Conservation (phyloP, 139 green algal genomes). For the Zygnema cylindricum region DNA sequence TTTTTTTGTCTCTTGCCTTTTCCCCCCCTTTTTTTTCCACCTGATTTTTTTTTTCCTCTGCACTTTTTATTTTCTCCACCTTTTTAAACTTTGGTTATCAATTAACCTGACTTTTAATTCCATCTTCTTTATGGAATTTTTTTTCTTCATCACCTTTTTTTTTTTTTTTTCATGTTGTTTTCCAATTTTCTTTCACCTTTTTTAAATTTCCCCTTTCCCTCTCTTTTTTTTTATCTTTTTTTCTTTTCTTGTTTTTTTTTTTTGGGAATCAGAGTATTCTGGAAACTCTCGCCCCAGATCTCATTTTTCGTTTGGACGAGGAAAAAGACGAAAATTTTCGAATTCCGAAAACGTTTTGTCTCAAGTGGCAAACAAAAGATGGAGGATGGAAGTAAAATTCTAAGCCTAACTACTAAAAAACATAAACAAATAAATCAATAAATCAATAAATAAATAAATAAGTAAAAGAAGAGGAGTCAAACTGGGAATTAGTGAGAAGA, state of each 20-base stretch:
- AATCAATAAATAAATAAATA: no score
- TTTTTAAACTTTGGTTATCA: background rate
- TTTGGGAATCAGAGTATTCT: constrained; percentile 4
- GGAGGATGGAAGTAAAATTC: background rate
- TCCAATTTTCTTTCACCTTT: background rate
- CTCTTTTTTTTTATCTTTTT: background rate
- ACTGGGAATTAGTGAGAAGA: no score
- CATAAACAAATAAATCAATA: background rate
- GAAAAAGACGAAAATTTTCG: constrained; percentile 35
- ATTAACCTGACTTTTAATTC: background rate
- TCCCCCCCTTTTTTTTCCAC: background rate
- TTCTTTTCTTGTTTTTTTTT: background rate
- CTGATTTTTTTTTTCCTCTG: background rate
- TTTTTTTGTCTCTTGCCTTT: background rate
- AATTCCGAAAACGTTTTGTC: constrained; percentile 21
- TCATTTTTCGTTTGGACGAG: constrained; percentile 29
- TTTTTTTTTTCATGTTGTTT: background rate
- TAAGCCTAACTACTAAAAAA: background rate
- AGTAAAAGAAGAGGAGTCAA: no score
- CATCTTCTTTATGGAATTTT: background rate
- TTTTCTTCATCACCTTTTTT: constrained; percentile 13
- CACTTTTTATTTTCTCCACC: background rate
- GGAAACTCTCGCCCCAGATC: constrained; percentile 2
- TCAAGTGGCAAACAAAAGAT: constrained; percentile 28
- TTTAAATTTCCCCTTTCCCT: background rate